Evolutionary conservation across 345 rosid genomes (phyloP), one percentile per base, ranked within the genome.

Genomic region (Linum tenue): DNA sequence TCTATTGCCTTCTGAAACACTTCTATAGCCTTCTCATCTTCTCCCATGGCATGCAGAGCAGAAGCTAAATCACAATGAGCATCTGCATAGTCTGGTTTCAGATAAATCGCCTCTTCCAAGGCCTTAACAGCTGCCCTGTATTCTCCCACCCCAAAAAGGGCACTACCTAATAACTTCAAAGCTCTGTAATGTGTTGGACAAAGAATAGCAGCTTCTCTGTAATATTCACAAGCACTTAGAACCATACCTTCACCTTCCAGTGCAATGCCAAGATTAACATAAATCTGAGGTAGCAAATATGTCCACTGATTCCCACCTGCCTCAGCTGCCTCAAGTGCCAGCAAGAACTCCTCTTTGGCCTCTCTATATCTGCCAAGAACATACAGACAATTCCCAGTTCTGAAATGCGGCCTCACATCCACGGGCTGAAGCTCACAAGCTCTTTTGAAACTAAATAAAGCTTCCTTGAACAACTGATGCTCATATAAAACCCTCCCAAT

Each of bases 191-290:
- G 99, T 39, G 97, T 88, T 5, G 99, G 96, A 73, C 95, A 88
- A 10, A 94, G 85, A 73, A 94, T 91, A 16, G 97, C 99, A 75
- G 99, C 96, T 79, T 94, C 99, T 69, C 97, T 87, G 68, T 94
- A 94, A 77, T 91, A 91, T 77, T 94, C 97, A 67, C 99, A 94
- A 70, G 97, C 97, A 78, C 97, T 91, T 72, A 94, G 79, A 80
- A 88, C 90, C 99, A 91, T 85, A 82, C 99, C 99, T 84, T 94
- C 97, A 0, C 91, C 99, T 86, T 94, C 99, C 1, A 90, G 78
- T 0, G 96, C 86, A 42, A 94, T 90, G 37, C 99, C 99, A 3
- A 94, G 97, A 61, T 94, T 94, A 55, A 94, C 99, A 67, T 88
- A 86, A 50, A 94, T 85, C 83, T 94, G 99, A 73, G 99, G 99